Conservation (phyloP, 2,329 filamentous ascomycete species). For the Talaromyces albobiverticillius region DNA sequence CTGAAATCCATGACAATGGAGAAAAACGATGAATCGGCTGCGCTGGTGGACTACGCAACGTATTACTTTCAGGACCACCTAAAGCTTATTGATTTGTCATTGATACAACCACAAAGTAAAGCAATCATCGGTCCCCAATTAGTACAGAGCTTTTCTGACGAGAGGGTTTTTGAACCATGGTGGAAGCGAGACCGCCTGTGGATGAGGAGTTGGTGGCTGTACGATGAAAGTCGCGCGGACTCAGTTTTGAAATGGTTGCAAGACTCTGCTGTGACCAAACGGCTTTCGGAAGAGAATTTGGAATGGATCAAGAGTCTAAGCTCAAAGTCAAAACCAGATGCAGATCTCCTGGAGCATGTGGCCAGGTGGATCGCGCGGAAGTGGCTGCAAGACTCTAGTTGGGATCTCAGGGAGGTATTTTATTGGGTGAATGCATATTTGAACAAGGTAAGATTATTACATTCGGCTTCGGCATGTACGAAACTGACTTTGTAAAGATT, state of each 20-base stretch:
- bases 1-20: neutral
- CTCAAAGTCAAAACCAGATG: neutral
- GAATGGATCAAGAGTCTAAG: neutral
- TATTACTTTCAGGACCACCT: neutral
- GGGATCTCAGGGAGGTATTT: neutral
- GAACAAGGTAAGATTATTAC: neutral
- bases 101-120: neutral
- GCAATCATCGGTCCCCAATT: neutral
- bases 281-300: neutral
- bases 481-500: neutral
- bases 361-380: neutral
- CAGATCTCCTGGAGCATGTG: neutral
- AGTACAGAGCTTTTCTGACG: neutral
- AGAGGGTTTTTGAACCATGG: neutral
- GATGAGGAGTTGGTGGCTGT: neutral
- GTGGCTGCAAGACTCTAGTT: neutral
- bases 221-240: neutral
- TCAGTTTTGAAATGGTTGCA: neutral
- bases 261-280: neutral
- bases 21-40: neutral
- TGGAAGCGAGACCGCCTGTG: neutral
- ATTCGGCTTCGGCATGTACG: neutral
- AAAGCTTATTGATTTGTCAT: neutral
- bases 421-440: neutral
- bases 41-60: neutral